These are phyloP conservation scores for Trichoderma guizhouense DNA, from an alignment of 2,329 filamentous ascomycete genomes.

Conservation along the genomic window DNA sequence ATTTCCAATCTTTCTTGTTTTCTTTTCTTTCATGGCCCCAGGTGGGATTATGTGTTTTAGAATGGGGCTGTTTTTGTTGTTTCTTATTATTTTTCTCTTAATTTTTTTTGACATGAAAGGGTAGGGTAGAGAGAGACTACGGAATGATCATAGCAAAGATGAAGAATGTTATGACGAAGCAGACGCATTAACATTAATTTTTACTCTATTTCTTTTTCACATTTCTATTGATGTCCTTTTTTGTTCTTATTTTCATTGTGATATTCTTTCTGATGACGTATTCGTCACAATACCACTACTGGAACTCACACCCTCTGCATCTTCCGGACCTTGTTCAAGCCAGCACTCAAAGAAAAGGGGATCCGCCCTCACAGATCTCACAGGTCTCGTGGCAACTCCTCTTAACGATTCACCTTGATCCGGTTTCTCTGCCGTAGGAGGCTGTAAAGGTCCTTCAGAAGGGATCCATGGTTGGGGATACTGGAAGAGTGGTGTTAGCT, in stretches of 20 bases:
- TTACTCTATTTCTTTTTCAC: background rate
- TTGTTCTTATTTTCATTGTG: background rate
- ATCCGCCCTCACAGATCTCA: constrained; percentile 54
- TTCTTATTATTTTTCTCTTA: background rate
- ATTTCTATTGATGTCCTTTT: background rate
- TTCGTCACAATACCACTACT: background rate
- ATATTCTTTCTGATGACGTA: background rate
- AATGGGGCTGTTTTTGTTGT: background rate
- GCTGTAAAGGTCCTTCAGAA: constrained; percentile 47
- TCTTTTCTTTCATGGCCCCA: background rate
- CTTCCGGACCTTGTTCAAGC: constrained; percentile 44
- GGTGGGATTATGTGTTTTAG: background rate
- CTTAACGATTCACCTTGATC: constrained; percentile 31
- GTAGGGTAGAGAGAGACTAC: background rate
- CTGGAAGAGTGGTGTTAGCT: constrained; percentile 28
- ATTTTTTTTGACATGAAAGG: background rate
- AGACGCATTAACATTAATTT: background rate
- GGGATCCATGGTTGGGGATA: constrained; percentile 62
- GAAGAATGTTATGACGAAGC: background rate
- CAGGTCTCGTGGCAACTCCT: constrained; percentile 44
- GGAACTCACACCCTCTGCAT: background rate
- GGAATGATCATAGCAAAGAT: background rate
- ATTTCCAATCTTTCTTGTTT: background rate
- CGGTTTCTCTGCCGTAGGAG: constrained; percentile 30
- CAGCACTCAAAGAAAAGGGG: constrained; percentile 64